Evolutionary conservation across 306 rosid genomes (phyloP), one percentile per base, ranked within the genome.

Genomic region (Quercus parvula): DNA sequence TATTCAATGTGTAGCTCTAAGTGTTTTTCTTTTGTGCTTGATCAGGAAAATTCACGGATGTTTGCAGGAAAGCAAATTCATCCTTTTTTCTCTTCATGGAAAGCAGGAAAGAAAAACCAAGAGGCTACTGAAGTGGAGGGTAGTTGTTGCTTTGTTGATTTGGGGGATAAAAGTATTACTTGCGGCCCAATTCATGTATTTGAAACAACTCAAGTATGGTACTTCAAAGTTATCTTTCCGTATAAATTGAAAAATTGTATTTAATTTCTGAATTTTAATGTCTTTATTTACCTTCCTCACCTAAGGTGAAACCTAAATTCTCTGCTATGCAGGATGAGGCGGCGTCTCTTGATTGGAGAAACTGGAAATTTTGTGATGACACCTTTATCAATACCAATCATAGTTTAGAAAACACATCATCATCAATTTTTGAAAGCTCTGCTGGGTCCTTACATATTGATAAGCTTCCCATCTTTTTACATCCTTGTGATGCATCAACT

Each of bases 1-100:
- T 57, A 41, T 30, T 22, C 56, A 76, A 41, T 58, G 27, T 72
- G 63, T 64, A 17, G 66, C 27, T 63, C 74, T 75, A 62, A 78
- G 63, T 66, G 31, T n/a, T 38, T 20, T 74, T 28, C 33, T 27
- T 72, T 56, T 55, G 56, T 55, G 55, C 69, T 78, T 67, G 73
- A 72, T 79, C 89, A 95, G 98, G 98, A 91, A 86, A 89, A 85
- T 79, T 85, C 91, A 6, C 88, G 86, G 89, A 83, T 88, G 52
- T 91, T 59, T 82, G 90, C 95, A 5, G 98, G 98, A 54, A 71
- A 78, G 80, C 82, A 84, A 83, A 75, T 90, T 33, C 96, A 92
- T 82, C 98, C 99, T 2, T 92, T 88, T 84, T 95, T 95, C 81
- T 79, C 91, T 6, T 70, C 77, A 13, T 77, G 85, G 58, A 95